Base-by-base conservation (phyloP, 305 asterid species). In the Solanum hybrid region DNA sequence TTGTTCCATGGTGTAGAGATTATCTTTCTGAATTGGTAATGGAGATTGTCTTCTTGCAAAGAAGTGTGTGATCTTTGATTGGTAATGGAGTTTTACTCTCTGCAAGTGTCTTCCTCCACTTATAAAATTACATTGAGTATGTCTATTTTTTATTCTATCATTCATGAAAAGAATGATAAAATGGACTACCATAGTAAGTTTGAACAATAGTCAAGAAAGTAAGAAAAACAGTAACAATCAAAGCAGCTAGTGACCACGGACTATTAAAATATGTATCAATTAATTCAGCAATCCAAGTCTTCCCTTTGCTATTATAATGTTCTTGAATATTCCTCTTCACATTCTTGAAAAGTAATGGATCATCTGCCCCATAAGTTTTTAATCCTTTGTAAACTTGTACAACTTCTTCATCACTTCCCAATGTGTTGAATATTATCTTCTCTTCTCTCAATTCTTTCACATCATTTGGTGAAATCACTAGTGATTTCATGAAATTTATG, bases 241-340 rank as follows among this genome's bases (percentile, higher is more conserved):
- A 88, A 78, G 93, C 90, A 26, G 31, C 84, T 4, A 64, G 75
- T 79, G 89, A 87, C 93, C 92, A 91, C 5, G 93, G 94, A 69
- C 85, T 87, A 19, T 36, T 86, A 51, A 88, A 88, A 66, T 89
- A 77, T 24, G 27, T 88, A 82, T 89, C 82, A 22, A 84, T 29
- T 15, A 92, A 78, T 66, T 92, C 90, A 81, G 90, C 90, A 42
- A 87, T 87, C 90, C 91, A 90, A 24, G 90, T 90, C 78, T 87
- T 80, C 10, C 42, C 88, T 37, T 73, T 90, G 88, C 72, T 87
- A 40, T 80, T 71, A 56, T 80, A 90, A 73, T 87, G 90, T 56
- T 80, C 37, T 29, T 79, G 73, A 73, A 90, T 90, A 19, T 75
- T 73, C 37, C 45, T 13, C 29, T 75, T 87, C 22, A 72, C 36